Evolutionary conservation across 305 asterid species (phyloP), one percentile per base, ranked within the genome.

Genomic region (Fraxinus sp.): DNA sequence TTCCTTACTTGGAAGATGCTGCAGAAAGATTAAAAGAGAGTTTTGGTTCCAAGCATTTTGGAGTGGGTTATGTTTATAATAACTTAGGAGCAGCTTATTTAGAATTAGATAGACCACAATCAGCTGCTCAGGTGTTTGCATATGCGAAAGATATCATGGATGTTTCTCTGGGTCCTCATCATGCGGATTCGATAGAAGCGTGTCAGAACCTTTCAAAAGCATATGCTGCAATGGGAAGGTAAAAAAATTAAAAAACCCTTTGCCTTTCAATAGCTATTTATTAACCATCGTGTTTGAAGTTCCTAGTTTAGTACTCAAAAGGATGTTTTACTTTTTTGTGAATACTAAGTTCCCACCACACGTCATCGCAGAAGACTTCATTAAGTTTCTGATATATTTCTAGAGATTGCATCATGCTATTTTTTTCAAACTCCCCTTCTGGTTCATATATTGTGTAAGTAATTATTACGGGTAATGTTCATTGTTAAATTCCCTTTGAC

Each of bases 101-200:
- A 92, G 98, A 94, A 86, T 83, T 94, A 76, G 96, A 91, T 82
- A 90, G 98, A 82, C 96, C 97, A 35, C 97, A 96, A 66, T 94
- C 99, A 41, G 98, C 98, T 77, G 99, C 98, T 2, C 97, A 92
- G 89, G 96, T 89, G 41, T 96, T 96, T 86, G 97, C 98, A n/a
- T 88, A 86, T 83, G 98, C 98, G 18, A 96, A 91, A 84, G 98
- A 96, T 84, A 89, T 94, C 85, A 90, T 96, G 97, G 98, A 96
- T 79, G 93, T 91, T 33, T 89, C 99, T 13, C 92, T 94, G 78
- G 99, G 98, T 66, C 99, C 98, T 52, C 93, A 93, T 85, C 99
- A 96, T 74, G 87, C 85, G 5, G 99, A 96, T 79, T 85, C 98
- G 5, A 94, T 94, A 80, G 98, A 94, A 83, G 91, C 98, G 4